Conservation (phyloP, 306 rosid genomes). For the Vicia sativa region DNA sequence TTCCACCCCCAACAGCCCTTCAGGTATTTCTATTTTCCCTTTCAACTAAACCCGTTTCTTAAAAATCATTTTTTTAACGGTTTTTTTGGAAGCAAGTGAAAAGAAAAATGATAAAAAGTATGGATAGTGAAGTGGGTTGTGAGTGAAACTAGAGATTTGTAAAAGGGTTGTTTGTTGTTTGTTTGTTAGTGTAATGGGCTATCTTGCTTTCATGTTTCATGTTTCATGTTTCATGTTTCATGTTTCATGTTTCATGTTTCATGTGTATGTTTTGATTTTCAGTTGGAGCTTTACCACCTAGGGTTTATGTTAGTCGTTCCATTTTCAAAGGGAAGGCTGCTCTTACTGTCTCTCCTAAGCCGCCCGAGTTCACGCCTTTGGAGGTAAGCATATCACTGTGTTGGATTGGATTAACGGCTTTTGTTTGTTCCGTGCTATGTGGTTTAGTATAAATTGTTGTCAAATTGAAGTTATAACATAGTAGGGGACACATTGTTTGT, state of each 20-base stretch:
- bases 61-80: not conserved
- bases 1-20: constrained; percentile 19
- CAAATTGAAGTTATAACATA: not conserved
- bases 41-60: not conserved
- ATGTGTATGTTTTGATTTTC: constrained; percentile 32
- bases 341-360: constrained; percentile 77
- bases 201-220: constrained; percentile 25
- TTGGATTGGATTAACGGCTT: not conserved
- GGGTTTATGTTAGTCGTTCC: constrained; percentile 84
- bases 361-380: constrained; percentile 72
- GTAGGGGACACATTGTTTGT: no score
- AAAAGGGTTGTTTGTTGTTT: not conserved
- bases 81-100: not conserved
- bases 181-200: constrained; percentile 24
- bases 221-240: constrained; percentile 42
- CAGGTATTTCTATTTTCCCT: constrained; percentile 44
- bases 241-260: constrained; percentile 34
- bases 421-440: not conserved
- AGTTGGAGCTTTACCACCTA: constrained; percentile 68
- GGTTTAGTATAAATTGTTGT: not conserved
- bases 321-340: constrained; percentile 98
- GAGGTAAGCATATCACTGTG: constrained; percentile 57
- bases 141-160: not conserved
- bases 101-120: not conserved
- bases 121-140: not conserved